Conservation (phyloP, 768 basidiomycete genomes). For the Lanmaoa pseudosensibilis region DNA sequence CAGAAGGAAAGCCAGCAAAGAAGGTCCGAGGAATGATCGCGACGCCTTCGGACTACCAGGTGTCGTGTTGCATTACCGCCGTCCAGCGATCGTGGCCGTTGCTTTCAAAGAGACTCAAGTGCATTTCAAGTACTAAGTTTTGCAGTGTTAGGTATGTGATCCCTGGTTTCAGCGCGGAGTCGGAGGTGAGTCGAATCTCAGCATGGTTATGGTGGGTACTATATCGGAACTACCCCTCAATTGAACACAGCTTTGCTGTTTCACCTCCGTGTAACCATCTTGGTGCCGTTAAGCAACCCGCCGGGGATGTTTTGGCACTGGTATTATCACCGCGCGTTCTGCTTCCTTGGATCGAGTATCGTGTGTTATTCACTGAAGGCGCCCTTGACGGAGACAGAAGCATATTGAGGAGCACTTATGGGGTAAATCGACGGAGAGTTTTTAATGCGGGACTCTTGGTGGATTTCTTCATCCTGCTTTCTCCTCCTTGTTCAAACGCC, state of each 20-base stretch:
- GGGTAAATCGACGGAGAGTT: slow-evolving; percentile 2
- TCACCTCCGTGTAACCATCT: slow-evolving; percentile 13
- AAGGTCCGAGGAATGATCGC: slow-evolving; percentile 19
- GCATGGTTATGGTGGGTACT: background rate
- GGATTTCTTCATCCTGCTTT: background rate
- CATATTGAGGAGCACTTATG: background rate
- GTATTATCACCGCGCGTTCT: slow-evolving; percentile 15
- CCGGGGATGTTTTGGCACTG: background rate
- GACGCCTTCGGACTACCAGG: slow-evolving; percentile 17
- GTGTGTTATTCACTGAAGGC: background rate
- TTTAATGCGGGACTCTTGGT: slow-evolving; percentile 10
- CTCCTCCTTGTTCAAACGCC: background rate
- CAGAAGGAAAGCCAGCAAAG: slow-evolving; percentile 16
- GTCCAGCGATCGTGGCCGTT: background rate
- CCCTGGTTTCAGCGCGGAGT: background rate
- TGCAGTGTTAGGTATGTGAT: background rate
- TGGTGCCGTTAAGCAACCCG: slow-evolving; percentile 21
- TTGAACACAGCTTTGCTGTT: slow-evolving; percentile 6
- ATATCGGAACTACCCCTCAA: slow-evolving; percentile 3
- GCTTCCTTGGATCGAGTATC: slow-evolving; percentile 17
- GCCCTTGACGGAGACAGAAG: slow-evolving; percentile 18
- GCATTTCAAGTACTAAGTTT: background rate
- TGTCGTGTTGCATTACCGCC: background rate
- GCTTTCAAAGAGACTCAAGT: background rate
- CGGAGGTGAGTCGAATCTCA: slow-evolving; percentile 1